Conservation (phyloP, 495 filamentous ascomycete genomes). For the Aeminium ludgeri region DNA sequence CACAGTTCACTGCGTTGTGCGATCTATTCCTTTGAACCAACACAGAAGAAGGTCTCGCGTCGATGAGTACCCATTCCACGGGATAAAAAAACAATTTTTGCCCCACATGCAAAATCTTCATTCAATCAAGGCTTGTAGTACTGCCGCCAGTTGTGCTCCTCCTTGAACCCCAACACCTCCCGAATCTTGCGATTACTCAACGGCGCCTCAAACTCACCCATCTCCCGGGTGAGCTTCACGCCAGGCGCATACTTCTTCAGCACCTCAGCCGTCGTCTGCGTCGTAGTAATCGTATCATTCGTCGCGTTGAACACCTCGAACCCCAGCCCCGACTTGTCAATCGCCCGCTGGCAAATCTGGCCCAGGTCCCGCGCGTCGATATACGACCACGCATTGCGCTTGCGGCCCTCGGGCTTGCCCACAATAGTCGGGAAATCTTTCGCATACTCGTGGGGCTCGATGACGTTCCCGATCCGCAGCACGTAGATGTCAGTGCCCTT, state of each 20-base stretch:
- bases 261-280: slow-evolving; percentile 31
- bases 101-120: no score
- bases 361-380: slow-evolving; percentile 43
- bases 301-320: slow-evolving; percentile 47
- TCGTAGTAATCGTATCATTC: slow-evolving; percentile 40
- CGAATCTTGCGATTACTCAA: slow-evolving; percentile 41
- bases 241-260: slow-evolving; percentile 31
- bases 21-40: no score
- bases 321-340: slow-evolving; percentile 34
- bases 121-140: slow-evolving; percentile 24
- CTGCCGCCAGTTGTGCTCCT: slow-evolving; percentile 37
- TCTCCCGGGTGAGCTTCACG: slow-evolving; percentile 32
- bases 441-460: slow-evolving; percentile 43
- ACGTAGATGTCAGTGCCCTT: slow-evolving; percentile 42
- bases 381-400: slow-evolving; percentile 43
- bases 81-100: no score
- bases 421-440: slow-evolving; percentile 34
- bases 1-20: no score
- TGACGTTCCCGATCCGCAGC: slow-evolving; percentile 39
- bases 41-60: no score
- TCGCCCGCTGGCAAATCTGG: slow-evolving; percentile 37
- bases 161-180: slow-evolving; percentile 39
- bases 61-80: no score
- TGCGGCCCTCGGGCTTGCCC: slow-evolving; percentile 31
- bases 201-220: slow-evolving; percentile 39